phyloP scores from a whole-genome alignment of 192 early-diverging fungal species.

The Diversispora eburnea region DNA sequence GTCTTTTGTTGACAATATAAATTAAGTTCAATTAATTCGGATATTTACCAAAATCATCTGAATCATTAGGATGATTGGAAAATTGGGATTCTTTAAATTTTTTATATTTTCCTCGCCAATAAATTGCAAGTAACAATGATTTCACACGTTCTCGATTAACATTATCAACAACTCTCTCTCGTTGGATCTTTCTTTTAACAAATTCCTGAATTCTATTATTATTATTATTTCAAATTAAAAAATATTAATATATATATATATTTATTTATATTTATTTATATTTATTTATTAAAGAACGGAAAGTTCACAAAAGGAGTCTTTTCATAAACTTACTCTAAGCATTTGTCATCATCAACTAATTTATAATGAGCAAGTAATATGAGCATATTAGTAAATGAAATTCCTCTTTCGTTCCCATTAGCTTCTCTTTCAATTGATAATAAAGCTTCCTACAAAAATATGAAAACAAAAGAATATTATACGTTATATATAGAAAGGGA shows the following conservation, averaged over 20 bases:
- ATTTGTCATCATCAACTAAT: conserved; percentile 52
- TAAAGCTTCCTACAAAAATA: conserved; percentile 20
- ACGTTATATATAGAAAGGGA: conserved; percentile 30
- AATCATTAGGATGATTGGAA: neutral
- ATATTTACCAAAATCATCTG: too few species aligned
- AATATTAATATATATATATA: neutral
- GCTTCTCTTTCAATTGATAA: conserved; percentile 20
- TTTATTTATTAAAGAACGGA: neutral
- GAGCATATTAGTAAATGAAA: conserved; percentile 54
- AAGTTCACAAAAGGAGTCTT: neutral
- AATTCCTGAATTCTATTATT: conserved; percentile 38
- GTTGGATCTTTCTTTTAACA: conserved; percentile 37
- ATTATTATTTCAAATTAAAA: neutral
- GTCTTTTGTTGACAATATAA: too few species aligned
- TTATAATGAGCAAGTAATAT: conserved; percentile 54
- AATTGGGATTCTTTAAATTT: neutral
- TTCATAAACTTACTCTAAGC: conserved; percentile 40
- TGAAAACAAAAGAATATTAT: neutral
- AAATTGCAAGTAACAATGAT: conserved; percentile 25
- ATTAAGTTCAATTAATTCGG: too few species aligned
- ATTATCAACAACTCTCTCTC: conserved; percentile 31
- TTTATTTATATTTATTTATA: too few species aligned
- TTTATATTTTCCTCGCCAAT: conserved; percentile 16
- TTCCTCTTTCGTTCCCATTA: conserved; percentile 29
- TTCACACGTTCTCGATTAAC: conserved; percentile 24